Conservation (phyloP, 257 asterid genomes). For the Salvia splendens region DNA sequence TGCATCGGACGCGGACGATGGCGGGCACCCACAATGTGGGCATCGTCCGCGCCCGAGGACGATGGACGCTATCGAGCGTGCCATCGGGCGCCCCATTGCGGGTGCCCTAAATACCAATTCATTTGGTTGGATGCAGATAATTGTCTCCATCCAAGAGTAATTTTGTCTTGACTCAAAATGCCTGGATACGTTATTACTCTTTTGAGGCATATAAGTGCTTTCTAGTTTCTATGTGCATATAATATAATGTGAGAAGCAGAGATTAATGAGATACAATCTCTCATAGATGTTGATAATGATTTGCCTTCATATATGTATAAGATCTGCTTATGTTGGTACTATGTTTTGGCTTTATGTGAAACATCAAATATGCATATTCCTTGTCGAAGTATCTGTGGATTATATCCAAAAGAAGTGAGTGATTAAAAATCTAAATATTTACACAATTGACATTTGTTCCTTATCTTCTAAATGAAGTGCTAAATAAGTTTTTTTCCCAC, state of each 20-base stretch:
- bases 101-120: neutral
- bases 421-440: neutral
- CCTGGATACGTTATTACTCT: neutral
- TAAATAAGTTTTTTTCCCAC: neutral
- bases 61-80: no score
- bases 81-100: no score
- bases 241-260: slow-evolving; percentile 1
- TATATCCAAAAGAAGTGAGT: neutral
- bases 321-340: neutral
- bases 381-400: neutral
- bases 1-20: no score
- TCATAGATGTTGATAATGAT: neutral
- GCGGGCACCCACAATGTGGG: no score
- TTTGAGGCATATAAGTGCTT: neutral
- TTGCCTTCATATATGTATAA: neutral
- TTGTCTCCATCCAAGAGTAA: neutral
- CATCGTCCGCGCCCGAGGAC: no score
- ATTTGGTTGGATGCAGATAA: neutral
- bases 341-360: neutral
- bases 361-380: neutral
- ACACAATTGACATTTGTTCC: neutral
- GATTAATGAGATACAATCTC: neutral
- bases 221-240: neutral
- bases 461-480: neutral
- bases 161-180: slow-evolving; percentile 10